Base-by-base conservation (phyloP, 306 rosid genomes). In the Crotalaria pallida region DNA sequence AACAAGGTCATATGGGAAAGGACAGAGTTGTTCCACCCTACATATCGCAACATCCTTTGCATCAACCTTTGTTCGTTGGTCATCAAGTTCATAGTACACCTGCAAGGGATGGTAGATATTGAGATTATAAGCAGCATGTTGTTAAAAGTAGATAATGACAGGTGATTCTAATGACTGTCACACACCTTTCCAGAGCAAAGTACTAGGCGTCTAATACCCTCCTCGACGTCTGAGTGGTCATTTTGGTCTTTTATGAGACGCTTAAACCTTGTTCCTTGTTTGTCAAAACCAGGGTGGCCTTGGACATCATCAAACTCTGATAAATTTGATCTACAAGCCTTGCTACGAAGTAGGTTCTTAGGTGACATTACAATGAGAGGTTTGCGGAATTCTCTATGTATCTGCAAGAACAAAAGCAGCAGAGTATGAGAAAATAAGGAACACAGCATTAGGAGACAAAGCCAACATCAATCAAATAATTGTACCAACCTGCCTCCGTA, bases 231-330 rank as follows among this genome's bases (percentile, higher is more conserved):
- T 63, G 97, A 83, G 79, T 87, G 97, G 44, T 23, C 23, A 71
- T 95, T 91, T 84, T 81, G 96, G 79, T 95, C 99, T 80, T 91
- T 89, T 27, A 95, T 89, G 59, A 95, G 93, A 24, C 96, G 99
- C 82, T 95, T 95, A 82, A 94, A 94, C 86, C 97, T 81, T 76
- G 99, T 94, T 56, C 99, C 99, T 77, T 94, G 97, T 73, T 94
- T 89, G 87, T 94, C 99, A 75, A 95, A 95, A 77, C 99, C 99
- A 45, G 96, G 88, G 79, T 95, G 99, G 67, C 99, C 99, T 88
- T 87, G 88, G 65, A 91, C 97, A 80, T 95, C 99, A 82, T 95
- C 99, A 63, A 95, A 95, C 84, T 95, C 97, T 0, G 97, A 91
- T 67, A 95, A 73, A 76, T 91, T 91, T 67, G 99, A 95, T 79